Evolutionary conservation across 225 moss, liverwort and hornwort species (phyloP).

Genomic region (Bryoerythrophyllum caledonicum): DNA sequence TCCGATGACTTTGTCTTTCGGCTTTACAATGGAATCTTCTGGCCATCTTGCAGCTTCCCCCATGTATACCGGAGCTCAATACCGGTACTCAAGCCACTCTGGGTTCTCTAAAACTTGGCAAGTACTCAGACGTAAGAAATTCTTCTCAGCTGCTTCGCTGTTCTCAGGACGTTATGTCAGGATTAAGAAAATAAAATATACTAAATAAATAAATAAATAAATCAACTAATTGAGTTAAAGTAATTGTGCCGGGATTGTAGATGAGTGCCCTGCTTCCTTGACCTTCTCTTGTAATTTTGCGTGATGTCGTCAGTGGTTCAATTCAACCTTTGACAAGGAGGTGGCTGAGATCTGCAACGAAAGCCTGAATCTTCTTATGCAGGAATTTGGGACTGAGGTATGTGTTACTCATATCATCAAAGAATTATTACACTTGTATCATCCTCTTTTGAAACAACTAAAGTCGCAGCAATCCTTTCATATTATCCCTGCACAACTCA

Average conservation of each 20-base stretch:
- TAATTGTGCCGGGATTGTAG: background rate
- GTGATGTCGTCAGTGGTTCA: slow-evolving; percentile 60
- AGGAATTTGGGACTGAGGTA: slow-evolving; percentile 79
- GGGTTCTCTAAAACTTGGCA: slow-evolving; percentile 76
- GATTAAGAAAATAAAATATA: no score
- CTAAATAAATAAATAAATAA: no score
- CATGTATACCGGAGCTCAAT: slow-evolving; percentile 71
- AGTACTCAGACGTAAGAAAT: slow-evolving; percentile 69
- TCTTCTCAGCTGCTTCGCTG: background rate
- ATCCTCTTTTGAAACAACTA: background rate
- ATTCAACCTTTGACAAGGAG: slow-evolving; percentile 63
- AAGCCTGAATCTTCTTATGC: slow-evolving; percentile 65
- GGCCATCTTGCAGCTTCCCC: slow-evolving; percentile 62
- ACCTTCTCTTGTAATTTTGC: slow-evolving; percentile 12
- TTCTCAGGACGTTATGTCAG: background rate
- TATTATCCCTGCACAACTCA: background rate
- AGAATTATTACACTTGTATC: background rate
- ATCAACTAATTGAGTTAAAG: no score
- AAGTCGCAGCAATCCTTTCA: background rate
- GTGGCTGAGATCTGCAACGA: slow-evolving; percentile 73
- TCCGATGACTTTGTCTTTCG: background rate
- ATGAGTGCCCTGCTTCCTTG: slow-evolving; percentile 12
- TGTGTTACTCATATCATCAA: background rate
- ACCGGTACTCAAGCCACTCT: slow-evolving; percentile 38
- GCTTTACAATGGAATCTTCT: slow-evolving; percentile 10